These are phyloP conservation scores for Houttuynia cordata DNA, from an alignment of 164 flowering plant genomes.

Conservation along the genomic window DNA sequence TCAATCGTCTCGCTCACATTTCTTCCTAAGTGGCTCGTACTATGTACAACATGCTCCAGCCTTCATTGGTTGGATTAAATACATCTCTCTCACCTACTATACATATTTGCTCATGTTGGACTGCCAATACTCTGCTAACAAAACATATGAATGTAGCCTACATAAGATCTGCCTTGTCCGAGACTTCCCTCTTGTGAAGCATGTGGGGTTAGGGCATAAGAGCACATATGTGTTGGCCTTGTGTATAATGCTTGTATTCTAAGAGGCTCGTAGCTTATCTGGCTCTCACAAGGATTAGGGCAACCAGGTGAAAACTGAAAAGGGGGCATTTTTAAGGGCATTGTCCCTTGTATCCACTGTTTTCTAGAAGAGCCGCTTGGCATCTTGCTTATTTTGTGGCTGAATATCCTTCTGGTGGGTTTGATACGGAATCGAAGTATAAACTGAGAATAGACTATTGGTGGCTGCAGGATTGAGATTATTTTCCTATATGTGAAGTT, in stretches of 20 bases:
- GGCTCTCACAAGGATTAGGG: slow-evolving; percentile 50
- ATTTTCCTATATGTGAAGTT: too few relatives aligned
- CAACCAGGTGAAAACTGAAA: neutral
- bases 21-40: slow-evolving; percentile 46
- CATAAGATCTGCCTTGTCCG: slow-evolving; percentile 20
- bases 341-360: too few relatives aligned
- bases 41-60: slow-evolving; percentile 47
- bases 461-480: too few relatives aligned
- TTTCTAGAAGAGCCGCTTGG: too few relatives aligned
- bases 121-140: slow-evolving; percentile 30
- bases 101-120: slow-evolving; percentile 38
- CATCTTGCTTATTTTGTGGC: too few relatives aligned
- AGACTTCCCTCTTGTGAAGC: slow-evolving; percentile 32
- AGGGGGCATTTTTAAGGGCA: slow-evolving; percentile 20
- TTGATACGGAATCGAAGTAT: too few relatives aligned
- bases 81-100: slow-evolving; percentile 36
- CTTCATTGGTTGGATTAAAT: slow-evolving; percentile 54
- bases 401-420: too few relatives aligned
- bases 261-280: slow-evolving; percentile 44
- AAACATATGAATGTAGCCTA: slow-evolving; percentile 30
- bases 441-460: too few relatives aligned
- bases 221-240: slow-evolving; percentile 19
- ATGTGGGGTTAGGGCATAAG: slow-evolving; percentile 28
- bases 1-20: slow-evolving; percentile 40
- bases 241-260: slow-evolving; percentile 9